Evolutionary conservation across 805 yeast species (phyloP).

Genomic region (Ogataea henricii): DNA sequence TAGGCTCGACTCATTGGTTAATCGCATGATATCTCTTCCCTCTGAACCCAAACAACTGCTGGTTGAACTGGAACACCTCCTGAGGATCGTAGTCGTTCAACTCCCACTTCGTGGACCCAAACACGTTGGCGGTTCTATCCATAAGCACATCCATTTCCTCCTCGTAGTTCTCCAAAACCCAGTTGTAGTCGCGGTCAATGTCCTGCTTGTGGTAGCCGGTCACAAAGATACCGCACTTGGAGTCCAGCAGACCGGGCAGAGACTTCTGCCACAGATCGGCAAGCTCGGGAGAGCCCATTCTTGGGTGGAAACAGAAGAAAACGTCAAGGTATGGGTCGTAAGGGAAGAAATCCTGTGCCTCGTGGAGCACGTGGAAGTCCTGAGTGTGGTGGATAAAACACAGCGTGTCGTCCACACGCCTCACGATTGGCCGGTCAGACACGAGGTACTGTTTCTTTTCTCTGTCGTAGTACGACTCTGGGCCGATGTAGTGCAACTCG

Average conservation of each 20-base stretch:
- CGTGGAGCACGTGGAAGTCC: conserved; percentile 88
- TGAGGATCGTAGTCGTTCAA: conserved; percentile 90
- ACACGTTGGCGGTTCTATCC: conserved; percentile 70
- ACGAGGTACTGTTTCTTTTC: conserved; percentile 61
- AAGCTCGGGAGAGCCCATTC: conserved; percentile 80
- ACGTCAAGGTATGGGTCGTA: conserved; percentile 95
- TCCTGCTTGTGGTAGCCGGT: conserved; percentile 88
- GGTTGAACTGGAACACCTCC: conserved; percentile 90
- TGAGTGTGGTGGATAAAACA: conserved; percentile 83
- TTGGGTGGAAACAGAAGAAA: conserved; percentile 95
- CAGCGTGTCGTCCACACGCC: conserved; percentile 72
- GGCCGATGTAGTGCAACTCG: conserved; percentile 92
- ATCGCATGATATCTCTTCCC: conserved; percentile 96
- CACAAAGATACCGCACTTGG: conserved; percentile 88
- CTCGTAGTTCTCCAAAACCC: conserved; percentile 65
- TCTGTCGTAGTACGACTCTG: conserved; percentile 82
- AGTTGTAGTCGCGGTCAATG: conserved; percentile 63
- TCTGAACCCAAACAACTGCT: conserved; percentile 85
- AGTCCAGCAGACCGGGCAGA: conserved; percentile 82
- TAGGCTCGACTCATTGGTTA: conserved; percentile 24
- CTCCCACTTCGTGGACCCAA: conserved; percentile 91
- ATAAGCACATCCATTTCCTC: conserved; percentile 81
- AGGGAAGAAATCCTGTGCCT: conserved; percentile 93
- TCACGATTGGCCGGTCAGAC: conserved; percentile 64
- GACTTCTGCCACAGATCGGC: conserved; percentile 82